Evolutionary conservation across 495 filamentous ascomycete species (phyloP).

Genomic region (Talaromyces ruber): DNA sequence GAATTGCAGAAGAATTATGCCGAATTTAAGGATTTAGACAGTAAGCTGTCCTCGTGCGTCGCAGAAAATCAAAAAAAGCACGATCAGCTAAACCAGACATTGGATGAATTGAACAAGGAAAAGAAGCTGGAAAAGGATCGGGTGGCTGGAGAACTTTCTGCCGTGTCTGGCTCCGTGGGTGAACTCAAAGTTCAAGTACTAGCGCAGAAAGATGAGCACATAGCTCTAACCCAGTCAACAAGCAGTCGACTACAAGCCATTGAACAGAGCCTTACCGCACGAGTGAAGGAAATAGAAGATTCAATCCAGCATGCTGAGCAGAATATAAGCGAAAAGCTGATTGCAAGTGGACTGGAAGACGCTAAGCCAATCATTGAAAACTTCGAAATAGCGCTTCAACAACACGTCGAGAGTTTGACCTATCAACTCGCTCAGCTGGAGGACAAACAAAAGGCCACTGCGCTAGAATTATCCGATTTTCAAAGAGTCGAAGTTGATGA

Average conservation of each 20-base stretch:
- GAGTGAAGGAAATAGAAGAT: conserved; percentile 10
- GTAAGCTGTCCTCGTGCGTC: background rate
- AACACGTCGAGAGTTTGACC: background rate
- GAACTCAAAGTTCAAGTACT: conserved; percentile 3
- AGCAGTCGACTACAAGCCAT: background rate
- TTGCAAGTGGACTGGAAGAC: background rate
- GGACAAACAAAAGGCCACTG: background rate
- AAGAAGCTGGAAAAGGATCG: conserved; percentile 6
- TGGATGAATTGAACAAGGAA: conserved; percentile 7
- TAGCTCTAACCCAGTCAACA: background rate
- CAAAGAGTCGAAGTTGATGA: background rate
- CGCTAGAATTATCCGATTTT: background rate
- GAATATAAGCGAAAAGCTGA: conserved; percentile 4
- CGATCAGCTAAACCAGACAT: background rate
- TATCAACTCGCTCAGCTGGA: background rate
- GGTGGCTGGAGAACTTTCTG: background rate
- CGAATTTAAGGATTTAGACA: background rate
- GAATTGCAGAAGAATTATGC: background rate
- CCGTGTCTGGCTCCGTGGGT: background rate
- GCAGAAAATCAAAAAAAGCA: background rate
- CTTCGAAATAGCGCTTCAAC: background rate
- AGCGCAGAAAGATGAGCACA: background rate
- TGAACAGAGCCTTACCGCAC: background rate
- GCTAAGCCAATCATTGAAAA: background rate
- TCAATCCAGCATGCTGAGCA: conserved; percentile 9